phyloP scores from a whole-genome alignment of 2,329 filamentous ascomycete species.

The Lachnellula arida region DNA sequence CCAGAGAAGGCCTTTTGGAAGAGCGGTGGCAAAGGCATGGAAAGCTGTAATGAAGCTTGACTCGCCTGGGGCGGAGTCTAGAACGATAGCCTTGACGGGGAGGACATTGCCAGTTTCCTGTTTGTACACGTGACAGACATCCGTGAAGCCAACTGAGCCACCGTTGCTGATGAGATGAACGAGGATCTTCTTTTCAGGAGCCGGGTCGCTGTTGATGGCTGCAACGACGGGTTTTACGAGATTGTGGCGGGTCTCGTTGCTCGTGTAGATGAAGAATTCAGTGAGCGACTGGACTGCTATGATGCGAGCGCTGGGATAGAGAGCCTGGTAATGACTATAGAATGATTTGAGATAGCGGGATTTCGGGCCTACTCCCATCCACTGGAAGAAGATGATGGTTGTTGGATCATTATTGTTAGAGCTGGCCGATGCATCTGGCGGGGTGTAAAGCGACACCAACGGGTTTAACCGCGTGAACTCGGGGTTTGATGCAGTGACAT shows the following conservation, averaged over 20 bases:
- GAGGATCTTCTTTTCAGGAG: constrained; percentile 5
- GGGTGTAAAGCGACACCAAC: constrained; percentile 11
- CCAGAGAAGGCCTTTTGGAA: constrained; percentile 5
- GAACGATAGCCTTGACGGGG: constrained; percentile 5
- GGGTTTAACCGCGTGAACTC: constrained; percentile 12
- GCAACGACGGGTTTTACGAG: constrained; percentile 8
- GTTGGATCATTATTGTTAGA: constrained; percentile 9
- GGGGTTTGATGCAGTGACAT: neutral
- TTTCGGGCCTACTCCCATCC: constrained; percentile 17
- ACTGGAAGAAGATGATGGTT: constrained; percentile 16
- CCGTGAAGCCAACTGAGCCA: constrained; percentile 7
- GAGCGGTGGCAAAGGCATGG: neutral
- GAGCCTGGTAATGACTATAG: constrained; percentile 10
- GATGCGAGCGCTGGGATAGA: constrained; percentile 16
- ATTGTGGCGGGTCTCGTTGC: constrained; percentile 6
- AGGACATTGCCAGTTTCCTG: constrained; percentile 1
- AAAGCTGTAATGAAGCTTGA: neutral
- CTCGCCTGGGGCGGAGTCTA: constrained; percentile 17
- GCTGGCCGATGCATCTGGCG: neutral
- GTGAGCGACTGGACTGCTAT: constrained; percentile 9
- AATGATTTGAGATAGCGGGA: constrained; percentile 14
- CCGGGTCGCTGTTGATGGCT: constrained; percentile 8
- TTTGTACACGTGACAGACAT: constrained; percentile 10
- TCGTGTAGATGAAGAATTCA: constrained; percentile 11
- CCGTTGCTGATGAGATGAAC: constrained; percentile 20